phyloP scores from a whole-genome alignment of 176 grass and related monocot species.

The Tillandsia fasciculata region DNA sequence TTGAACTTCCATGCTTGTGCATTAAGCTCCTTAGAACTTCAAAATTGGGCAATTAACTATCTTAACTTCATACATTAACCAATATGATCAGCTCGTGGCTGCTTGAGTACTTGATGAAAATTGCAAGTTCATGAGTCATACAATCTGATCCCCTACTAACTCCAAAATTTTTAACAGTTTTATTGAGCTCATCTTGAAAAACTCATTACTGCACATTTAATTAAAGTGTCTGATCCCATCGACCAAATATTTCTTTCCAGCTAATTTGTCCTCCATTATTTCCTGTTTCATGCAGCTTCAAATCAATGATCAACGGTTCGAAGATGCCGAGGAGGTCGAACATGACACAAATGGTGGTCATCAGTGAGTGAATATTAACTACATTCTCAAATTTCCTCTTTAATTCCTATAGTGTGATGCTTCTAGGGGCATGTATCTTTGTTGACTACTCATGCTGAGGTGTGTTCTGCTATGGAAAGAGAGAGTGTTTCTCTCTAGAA shows the following conservation, averaged over 20 bases:
- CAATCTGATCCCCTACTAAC: too few relatives aligned
- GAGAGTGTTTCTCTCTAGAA: conserved; percentile 16
- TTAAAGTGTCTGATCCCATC: background rate
- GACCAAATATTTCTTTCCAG: background rate
- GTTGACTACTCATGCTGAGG: conserved; percentile 34
- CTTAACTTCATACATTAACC: too few relatives aligned
- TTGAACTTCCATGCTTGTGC: too few relatives aligned
- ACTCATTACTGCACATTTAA: background rate
- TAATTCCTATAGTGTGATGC: conserved; percentile 4
- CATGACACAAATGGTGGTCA: conserved; percentile 39
- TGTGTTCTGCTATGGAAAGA: conserved; percentile 12
- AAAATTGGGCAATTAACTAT: too few relatives aligned
- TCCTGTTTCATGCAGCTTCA: conserved; percentile 47
- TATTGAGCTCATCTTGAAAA: too few relatives aligned
- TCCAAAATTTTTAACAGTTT: too few relatives aligned
- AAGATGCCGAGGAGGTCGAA: conserved; percentile 73
- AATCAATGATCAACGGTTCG: conserved; percentile 71
- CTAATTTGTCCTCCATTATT: background rate
- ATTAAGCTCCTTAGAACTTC: too few relatives aligned
- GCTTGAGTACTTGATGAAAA: too few relatives aligned
- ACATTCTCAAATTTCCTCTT: conserved; percentile 7
- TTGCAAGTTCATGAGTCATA: too few relatives aligned
- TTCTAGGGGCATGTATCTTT: conserved; percentile 14
- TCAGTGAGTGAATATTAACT: conserved; percentile 7
- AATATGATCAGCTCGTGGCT: too few relatives aligned